These are phyloP conservation scores for Microglena sp. DNA, from an alignment of 139 green algal species.

Conservation along the genomic window DNA sequence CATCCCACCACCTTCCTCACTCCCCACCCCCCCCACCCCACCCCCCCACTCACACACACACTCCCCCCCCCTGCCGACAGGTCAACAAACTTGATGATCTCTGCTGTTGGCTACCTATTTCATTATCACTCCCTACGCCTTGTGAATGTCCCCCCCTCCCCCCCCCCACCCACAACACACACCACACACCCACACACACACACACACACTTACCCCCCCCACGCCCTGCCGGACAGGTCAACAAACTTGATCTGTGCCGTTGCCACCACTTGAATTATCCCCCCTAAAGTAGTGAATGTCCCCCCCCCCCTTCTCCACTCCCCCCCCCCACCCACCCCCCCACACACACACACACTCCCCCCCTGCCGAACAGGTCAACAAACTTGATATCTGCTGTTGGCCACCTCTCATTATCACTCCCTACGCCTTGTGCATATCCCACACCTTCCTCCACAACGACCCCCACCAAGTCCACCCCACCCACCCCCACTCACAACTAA, in stretches of 20 bases:
- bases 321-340: background rate
- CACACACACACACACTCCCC: slow-evolving; percentile 5
- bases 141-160: no score
- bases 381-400: background rate
- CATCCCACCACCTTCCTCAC: no score
- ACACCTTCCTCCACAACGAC: no score
- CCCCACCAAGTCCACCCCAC: no score
- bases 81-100: slow-evolving; percentile 80
- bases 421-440: no score
- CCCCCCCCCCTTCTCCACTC: no score
- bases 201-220: background rate
- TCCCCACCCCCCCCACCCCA: no score
- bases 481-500: no score
- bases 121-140: slow-evolving; percentile 51
- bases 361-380: background rate
- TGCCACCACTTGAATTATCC: no score
- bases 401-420: no score
- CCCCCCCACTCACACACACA: background rate
- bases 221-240: background rate
- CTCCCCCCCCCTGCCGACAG: slow-evolving; percentile 12
- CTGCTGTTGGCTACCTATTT: slow-evolving; percentile 64
- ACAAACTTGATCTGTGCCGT: background rate
- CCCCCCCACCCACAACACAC: no score
- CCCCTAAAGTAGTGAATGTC: no score
- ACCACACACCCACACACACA: slow-evolving; percentile 17